Evolutionary conservation across 768 basidiomycete species (phyloP).

Genomic region (Boletus sp.): DNA sequence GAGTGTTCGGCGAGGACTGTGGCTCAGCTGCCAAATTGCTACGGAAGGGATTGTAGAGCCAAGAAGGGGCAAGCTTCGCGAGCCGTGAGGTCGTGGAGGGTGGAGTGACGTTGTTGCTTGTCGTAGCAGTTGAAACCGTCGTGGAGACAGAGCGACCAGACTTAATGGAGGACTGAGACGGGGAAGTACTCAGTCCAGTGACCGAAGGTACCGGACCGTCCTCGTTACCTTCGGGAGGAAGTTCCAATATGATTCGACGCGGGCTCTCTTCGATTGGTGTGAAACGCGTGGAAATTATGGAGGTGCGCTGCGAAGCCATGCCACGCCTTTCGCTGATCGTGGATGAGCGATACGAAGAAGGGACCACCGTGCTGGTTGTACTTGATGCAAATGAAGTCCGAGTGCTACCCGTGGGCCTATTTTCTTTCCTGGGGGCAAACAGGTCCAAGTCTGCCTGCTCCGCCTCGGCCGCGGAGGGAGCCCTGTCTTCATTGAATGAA

Average conservation of each 20-base stretch:
- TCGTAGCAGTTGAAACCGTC: conserved; percentile 25
- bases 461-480: conserved; percentile 53
- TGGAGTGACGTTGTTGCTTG: conserved; percentile 15
- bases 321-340: conserved; percentile 39
- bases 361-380: conserved; percentile 34
- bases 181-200: conserved; percentile 54
- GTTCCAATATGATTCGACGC: conserved; percentile 44
- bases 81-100: conserved; percentile 36
- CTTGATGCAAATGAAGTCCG: conserved; percentile 45
- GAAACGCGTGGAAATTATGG: conserved; percentile 48
- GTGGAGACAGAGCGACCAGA: conserved; percentile 50
- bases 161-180: conserved; percentile 65
- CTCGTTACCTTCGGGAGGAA: conserved; percentile 45
- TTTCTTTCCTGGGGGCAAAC: conserved; percentile 52
- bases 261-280: conserved; percentile 75
- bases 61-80: conserved; percentile 70
- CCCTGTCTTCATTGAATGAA: conserved; percentile 32
- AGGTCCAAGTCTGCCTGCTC: conserved; percentile 73
- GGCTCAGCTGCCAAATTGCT: conserved; percentile 56
- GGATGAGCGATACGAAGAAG: conserved; percentile 37
- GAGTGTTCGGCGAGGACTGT: conserved; percentile 44
- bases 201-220: conserved; percentile 32
- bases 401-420: conserved; percentile 27
- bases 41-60: conserved; percentile 77
- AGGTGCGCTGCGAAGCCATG: conserved; percentile 45